Evolutionary conservation across 192 early-diverging fungal species (phyloP).

Genomic region (Irineochytrium annulatum): DNA sequence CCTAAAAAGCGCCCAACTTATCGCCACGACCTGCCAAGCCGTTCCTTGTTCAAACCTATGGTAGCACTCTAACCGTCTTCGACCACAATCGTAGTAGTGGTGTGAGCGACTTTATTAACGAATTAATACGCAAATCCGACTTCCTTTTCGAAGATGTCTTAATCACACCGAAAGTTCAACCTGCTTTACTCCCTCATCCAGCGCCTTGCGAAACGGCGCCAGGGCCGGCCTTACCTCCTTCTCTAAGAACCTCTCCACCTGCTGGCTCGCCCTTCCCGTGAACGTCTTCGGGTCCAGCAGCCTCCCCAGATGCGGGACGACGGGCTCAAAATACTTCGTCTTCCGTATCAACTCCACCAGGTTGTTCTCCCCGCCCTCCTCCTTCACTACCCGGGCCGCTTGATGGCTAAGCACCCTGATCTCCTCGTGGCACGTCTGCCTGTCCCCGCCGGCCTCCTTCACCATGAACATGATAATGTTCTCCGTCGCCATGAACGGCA

Average conservation of each 20-base stretch:
- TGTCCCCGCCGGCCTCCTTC: slow-evolving; percentile 82
- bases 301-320: slow-evolving; percentile 59
- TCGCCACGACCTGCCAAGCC: too few species aligned
- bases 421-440: slow-evolving; percentile 94
- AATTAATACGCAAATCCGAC: background rate
- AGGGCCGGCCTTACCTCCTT: slow-evolving; percentile 81
- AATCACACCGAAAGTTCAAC: slow-evolving; percentile 76
- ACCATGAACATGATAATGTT: slow-evolving; percentile 99
- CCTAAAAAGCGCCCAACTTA: too few species aligned
- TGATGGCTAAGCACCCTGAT: slow-evolving; percentile 93
- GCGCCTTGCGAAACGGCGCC: slow-evolving; percentile 61
- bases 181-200: slow-evolving; percentile 57
- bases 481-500: slow-evolving; percentile 99
- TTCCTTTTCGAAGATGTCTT: too few species aligned
- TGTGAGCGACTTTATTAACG: too few species aligned
- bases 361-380: slow-evolving; percentile 90
- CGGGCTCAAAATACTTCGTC: slow-evolving; percentile 82
- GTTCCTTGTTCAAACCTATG: too few species aligned
- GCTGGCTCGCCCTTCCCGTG: slow-evolving; percentile 89
- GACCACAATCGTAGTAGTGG: too few species aligned
- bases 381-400: slow-evolving; percentile 88
- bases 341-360: slow-evolving; percentile 85
- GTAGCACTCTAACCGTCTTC: too few species aligned
- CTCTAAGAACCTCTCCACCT: slow-evolving; percentile 80
- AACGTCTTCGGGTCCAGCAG: slow-evolving; percentile 89